These are phyloP conservation scores for Excoecaria cochinchinensis DNA, from an alignment of 345 rosid genomes.

Conservation along the genomic window DNA sequence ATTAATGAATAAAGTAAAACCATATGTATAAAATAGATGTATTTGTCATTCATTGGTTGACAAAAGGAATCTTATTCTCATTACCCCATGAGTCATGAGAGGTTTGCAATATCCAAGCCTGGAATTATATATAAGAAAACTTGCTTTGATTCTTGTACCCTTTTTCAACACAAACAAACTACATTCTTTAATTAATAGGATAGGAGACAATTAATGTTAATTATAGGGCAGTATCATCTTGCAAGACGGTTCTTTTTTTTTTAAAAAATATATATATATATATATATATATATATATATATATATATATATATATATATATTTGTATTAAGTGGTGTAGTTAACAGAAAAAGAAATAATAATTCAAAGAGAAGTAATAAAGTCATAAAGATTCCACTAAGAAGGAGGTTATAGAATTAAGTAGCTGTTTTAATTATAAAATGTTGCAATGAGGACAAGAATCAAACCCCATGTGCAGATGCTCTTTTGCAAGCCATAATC, in stretches of 20 bases:
- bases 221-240: background rate
- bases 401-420: constrained; percentile 23
- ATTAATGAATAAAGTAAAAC: background rate
- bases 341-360: too few species aligned
- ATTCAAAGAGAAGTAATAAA: background rate
- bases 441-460: constrained; percentile 8
- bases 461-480: constrained; percentile 30
- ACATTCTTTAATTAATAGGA: constrained; percentile 15
- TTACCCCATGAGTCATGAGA: constrained; percentile 31
- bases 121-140: constrained; percentile 10
- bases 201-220: background rate
- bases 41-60: constrained; percentile 30
- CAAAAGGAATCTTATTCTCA: constrained; percentile 41
- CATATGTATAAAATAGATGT: background rate
- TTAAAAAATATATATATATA: too few species aligned
- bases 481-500: constrained; percentile 24
- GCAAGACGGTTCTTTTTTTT: too few species aligned
- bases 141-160: constrained; percentile 14
- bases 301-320: too few species aligned
- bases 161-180: constrained; percentile 28
- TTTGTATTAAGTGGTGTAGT: too few species aligned
- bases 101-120: constrained; percentile 24
- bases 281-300: too few species aligned
- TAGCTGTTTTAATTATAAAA: constrained; percentile 2
- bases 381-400: constrained; percentile 19